A percentile compares a stretch with the other conserved stretches of the same genome.
Conservation (phyloP, 179 eudicot species). For the Camellia oleifera region DNA sequence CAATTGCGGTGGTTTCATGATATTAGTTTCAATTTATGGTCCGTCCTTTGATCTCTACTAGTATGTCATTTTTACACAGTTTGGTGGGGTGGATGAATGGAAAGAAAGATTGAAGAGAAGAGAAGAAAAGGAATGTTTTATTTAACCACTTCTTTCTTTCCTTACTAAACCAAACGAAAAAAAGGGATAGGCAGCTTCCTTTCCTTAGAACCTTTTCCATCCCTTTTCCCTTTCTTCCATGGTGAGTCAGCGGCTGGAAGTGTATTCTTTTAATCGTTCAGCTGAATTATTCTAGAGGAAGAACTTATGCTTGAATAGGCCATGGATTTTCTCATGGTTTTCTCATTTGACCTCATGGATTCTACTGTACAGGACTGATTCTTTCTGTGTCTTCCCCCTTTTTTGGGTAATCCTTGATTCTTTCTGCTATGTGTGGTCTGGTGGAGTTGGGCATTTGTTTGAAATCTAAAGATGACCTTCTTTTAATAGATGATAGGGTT, state of each 20-base stretch:
- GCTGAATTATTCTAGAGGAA: no score
- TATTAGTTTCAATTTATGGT: not conserved
- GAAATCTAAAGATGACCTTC: no score
- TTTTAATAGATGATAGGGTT: no score
- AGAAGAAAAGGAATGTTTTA: no score
- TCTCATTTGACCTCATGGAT: no score
- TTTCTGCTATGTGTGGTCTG: not conserved
- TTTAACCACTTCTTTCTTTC: not conserved
- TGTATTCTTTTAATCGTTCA: no score
- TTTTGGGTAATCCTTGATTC: no score
- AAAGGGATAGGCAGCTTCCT: not conserved
- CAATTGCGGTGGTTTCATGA: not conserved
- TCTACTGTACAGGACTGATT: no score
- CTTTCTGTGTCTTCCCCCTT: no score
- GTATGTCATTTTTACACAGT: not conserved
- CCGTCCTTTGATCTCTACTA: not conserved
- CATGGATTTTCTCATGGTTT: no score
- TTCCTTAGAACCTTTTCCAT: not conserved
- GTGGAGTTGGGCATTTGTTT: not conserved
- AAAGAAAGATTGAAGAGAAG: not conserved
- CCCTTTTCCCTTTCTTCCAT: not conserved
- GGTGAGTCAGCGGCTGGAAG: no score
- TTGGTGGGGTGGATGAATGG: not conserved
- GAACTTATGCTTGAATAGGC: no score
- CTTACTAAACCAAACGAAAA: not conserved